phyloP scores from a whole-genome alignment of 208 protist genomes.

The Lotmaria passim region DNA sequence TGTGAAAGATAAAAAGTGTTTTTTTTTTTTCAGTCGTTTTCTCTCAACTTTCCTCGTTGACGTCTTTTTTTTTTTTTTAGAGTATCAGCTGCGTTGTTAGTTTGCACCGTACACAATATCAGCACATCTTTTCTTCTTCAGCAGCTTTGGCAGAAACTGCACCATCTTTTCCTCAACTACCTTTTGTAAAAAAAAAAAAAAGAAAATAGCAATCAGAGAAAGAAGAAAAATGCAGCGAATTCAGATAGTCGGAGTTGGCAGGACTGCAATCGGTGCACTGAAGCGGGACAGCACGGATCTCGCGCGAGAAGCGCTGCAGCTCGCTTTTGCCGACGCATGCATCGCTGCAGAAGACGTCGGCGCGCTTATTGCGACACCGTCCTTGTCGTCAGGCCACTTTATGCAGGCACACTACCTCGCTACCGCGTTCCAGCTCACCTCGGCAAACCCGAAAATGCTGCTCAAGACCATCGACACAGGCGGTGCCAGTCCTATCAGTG shows the following conservation, averaged over 20 bases:
- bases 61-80: too few species aligned
- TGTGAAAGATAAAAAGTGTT: too few species aligned
- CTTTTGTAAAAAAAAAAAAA: too few species aligned
- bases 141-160: too few species aligned
- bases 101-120: too few species aligned
- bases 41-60: too few species aligned
- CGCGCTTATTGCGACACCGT: conserved; percentile 79
- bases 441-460: conserved; percentile 45
- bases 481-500: conserved; percentile 70
- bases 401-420: conserved; percentile 81
- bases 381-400: conserved; percentile 69
- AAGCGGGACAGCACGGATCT: conserved; percentile 45
- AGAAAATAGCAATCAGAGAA: too few species aligned
- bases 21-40: too few species aligned
- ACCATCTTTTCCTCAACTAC: too few species aligned
- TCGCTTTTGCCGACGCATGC: conserved; percentile 54
- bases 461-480: conserved; percentile 74
- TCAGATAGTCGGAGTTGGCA: conserved; percentile 58
- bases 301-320: conserved; percentile 48
- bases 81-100: too few species aligned
- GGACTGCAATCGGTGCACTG: conserved; percentile 57
- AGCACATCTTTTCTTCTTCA: too few species aligned
- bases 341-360: conserved; percentile 59
- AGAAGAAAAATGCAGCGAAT: conserved; percentile 35
- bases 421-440: conserved; percentile 45